Evolutionary conservation across 2,329 filamentous ascomycete species (phyloP).

Genomic region (Sarocladium strictum): DNA sequence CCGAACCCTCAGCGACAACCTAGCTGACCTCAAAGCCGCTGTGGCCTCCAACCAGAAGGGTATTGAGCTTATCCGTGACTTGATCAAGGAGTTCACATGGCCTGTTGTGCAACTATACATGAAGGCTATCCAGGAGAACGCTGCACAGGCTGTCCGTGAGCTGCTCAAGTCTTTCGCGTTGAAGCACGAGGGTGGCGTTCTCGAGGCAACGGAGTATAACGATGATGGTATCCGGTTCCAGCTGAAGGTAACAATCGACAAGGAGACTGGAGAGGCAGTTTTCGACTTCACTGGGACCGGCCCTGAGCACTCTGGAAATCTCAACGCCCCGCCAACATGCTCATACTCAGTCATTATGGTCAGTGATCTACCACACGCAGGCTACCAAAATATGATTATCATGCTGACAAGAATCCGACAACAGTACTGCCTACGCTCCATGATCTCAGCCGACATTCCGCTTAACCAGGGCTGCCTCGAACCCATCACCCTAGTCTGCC

Average conservation of each 20-base stretch:
- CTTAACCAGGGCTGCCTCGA: conserved; percentile 80
- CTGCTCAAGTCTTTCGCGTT: conserved; percentile 64
- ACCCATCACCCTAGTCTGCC: conserved; percentile 70
- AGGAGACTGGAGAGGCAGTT: conserved; percentile 65
- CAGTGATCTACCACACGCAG: neutral
- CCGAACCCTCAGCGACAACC: conserved; percentile 71
- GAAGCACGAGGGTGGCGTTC: conserved; percentile 14
- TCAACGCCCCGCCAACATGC: conserved; percentile 27
- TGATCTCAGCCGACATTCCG: conserved; percentile 77
- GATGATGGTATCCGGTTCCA: conserved; percentile 78
- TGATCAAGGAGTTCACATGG: conserved; percentile 75
- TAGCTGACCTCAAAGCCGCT: conserved; percentile 82
- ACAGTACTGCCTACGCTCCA: conserved; percentile 67
- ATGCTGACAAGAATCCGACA: neutral
- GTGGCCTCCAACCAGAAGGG: conserved; percentile 83
- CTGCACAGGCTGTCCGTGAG: conserved; percentile 67
- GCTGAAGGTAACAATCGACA: conserved; percentile 69
- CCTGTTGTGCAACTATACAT: conserved; percentile 78
- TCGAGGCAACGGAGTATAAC: conserved; percentile 55
- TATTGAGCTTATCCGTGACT: conserved; percentile 65
- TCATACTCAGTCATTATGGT: conserved; percentile 58
- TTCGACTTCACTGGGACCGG: conserved; percentile 44
- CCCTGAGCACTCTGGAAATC: conserved; percentile 25
- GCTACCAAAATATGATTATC: neutral
- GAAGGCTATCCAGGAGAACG: conserved; percentile 75